Evolutionary conservation across 768 basidiomycete genomes (phyloP).

Genomic region (Podaxis sp.): DNA sequence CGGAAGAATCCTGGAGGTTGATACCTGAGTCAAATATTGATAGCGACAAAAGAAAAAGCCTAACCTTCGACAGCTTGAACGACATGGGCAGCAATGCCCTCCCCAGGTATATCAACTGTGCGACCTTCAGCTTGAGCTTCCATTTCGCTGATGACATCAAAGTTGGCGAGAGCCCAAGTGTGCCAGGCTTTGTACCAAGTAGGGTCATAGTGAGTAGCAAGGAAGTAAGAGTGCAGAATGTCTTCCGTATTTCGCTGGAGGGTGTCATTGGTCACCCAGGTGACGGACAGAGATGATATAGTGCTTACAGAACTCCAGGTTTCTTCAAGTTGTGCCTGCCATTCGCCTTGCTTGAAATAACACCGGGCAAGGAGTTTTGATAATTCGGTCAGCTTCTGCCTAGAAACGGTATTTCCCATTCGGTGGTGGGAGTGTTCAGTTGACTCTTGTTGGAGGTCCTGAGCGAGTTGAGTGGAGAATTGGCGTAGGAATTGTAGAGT

Average conservation of each 20-base stretch:
- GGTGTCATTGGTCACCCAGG: background rate
- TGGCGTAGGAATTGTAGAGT: constrained; percentile 79
- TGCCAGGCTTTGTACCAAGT: constrained; percentile 99
- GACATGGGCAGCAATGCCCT: constrained; percentile 72
- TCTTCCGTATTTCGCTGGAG: constrained; percentile 71
- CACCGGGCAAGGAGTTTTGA: constrained; percentile 91
- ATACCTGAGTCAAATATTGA: constrained; percentile 1
- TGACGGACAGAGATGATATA: background rate
- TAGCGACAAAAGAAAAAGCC: background rate
- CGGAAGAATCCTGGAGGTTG: constrained; percentile 77
- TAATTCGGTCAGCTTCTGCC: constrained; percentile 59
- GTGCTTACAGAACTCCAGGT: constrained; percentile 72
- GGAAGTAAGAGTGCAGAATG: constrained; percentile 78
- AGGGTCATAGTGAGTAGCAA: constrained; percentile 88
- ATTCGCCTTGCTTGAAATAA: constrained; percentile 94
- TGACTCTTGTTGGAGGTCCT: constrained; percentile 65
- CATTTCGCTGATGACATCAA: constrained; percentile 83
- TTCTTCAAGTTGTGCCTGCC: constrained; percentile 82
- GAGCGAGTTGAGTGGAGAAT: constrained; percentile 72
- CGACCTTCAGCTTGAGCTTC: constrained; percentile 61
- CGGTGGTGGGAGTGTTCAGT: constrained; percentile 44
- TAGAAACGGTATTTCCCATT: constrained; percentile 39
- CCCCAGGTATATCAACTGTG: constrained; percentile 52
- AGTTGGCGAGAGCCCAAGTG: constrained; percentile 95
- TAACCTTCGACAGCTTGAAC: constrained; percentile 90